Evolutionary conservation across 768 basidiomycete species (phyloP).

Genomic region (Mycena capillaripes): DNA sequence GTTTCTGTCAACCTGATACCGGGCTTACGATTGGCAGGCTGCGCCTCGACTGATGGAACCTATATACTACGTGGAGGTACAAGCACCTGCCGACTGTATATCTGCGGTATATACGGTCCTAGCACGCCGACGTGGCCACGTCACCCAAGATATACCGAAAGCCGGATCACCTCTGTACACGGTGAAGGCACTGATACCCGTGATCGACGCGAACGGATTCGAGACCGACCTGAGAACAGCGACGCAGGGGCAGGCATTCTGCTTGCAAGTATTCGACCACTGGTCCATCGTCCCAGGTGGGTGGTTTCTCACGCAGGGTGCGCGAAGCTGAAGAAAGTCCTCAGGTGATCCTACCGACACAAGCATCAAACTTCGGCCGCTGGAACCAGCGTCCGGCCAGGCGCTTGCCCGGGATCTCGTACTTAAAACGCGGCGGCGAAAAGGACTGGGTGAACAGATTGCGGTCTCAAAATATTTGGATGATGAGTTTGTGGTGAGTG

Average conservation of each 20-base stretch:
- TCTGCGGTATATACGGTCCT: conserved; percentile 99
- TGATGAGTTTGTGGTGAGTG: conserved; percentile 93
- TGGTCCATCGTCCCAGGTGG: conserved; percentile 98
- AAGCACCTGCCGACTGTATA: conserved; percentile 98
- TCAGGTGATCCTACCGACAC: conserved; percentile 98
- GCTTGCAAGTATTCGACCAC: conserved; percentile 96
- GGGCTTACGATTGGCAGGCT: conserved; percentile 65
- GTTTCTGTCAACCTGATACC: conserved; percentile 16
- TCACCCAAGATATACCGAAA: conserved; percentile 98
- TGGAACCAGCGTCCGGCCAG: conserved; percentile 98
- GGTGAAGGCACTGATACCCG: conserved; percentile 97
- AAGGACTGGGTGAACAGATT: conserved; percentile 97
- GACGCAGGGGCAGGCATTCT: conserved; percentile 99
- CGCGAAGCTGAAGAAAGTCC: conserved; percentile 25
- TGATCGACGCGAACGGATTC: conserved; percentile 98
- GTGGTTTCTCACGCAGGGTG: conserved; percentile 48
- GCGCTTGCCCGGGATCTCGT: conserved; percentile 95
- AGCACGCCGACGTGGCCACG: conserved; percentile 98
- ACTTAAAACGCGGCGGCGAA: conserved; percentile 95
- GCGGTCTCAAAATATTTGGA: conserved; percentile 98
- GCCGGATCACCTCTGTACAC: conserved; percentile 98
- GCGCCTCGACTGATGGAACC: conserved; percentile 97
- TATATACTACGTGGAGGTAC: conserved; percentile 99
- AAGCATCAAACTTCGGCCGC: conserved; percentile 93
- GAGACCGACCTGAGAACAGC: conserved; percentile 98